These are phyloP conservation scores for Penicillium psychrofluorescens DNA, from an alignment of 495 filamentous ascomycete genomes.

Conservation along the genomic window DNA sequence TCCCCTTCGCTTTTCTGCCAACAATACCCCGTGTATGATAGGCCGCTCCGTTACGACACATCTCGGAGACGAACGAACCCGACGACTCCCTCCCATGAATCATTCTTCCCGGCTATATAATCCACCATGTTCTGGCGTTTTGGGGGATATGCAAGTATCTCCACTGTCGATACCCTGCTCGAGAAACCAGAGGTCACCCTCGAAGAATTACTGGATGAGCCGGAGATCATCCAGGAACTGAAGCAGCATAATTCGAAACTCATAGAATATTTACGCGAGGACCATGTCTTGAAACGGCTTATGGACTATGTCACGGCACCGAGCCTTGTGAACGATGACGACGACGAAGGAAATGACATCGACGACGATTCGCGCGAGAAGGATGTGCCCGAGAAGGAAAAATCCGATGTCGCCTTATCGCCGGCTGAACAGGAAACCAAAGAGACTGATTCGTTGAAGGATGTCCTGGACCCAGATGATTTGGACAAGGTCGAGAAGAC, in stretches of 20 bases:
- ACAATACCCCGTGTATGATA: constrained; percentile 20
- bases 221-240: constrained; percentile 91
- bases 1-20: constrained; percentile 4
- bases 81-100: constrained; percentile 33
- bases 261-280: constrained; percentile 88
- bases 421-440: constrained; percentile 6
- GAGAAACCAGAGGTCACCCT: constrained; percentile 91
- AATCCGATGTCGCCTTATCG: constrained; percentile 23
- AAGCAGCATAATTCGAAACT: constrained; percentile 98
- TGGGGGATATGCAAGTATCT: constrained; percentile 95
- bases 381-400: constrained; percentile 28
- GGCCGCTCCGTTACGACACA: constrained; percentile 19
- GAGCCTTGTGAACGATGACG: constrained; percentile 54
- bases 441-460: constrained; percentile 37
- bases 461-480: constrained; percentile 46
- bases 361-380: constrained; percentile 37
- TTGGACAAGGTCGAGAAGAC: constrained; percentile 77
- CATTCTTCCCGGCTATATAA: constrained; percentile 32
- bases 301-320: constrained; percentile 88
- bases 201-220: constrained; percentile 93
- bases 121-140: constrained; percentile 97
- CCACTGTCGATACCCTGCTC: constrained; percentile 90
- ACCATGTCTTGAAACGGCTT: constrained; percentile 76
- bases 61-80: constrained; percentile 14
- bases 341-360: constrained; percentile 39